Evolutionary conservation across 106 monocot species (phyloP), one percentile per base, ranked within the genome.

Genomic region (Amphibolis antarctica): DNA sequence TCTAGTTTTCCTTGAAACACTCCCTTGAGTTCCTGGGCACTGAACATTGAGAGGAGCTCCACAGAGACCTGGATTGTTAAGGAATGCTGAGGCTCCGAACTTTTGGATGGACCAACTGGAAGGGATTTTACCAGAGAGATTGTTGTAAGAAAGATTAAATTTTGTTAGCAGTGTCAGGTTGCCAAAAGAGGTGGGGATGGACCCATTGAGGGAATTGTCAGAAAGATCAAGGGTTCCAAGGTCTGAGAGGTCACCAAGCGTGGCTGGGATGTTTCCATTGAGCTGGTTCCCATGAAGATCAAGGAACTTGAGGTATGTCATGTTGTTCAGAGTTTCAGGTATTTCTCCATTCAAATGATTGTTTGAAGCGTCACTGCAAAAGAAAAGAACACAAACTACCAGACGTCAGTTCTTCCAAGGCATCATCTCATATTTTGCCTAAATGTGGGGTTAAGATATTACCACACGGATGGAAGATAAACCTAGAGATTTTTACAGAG

Each of bases 131-230:
- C 96, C 96, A 3, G 80, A 71, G 70, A 98, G 90, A 14, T 80
- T 67, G 44, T 98, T 98, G 74, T 71, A 82, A 10, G 96, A 90
- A 63, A 98, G 72, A 66, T 98, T 91, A 71, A 98, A 85, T 63
- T 73, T 66, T 42, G 76, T 68, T 44, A 98, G 58, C 20, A 30
- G 60, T 27, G 70, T 68, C 10, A 98, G 67, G 47, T 78, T 76
- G 24, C 69, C 80, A 1, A 98, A 74, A 2, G 76, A 69, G 12
- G 43, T 4, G 4, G 90, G 87, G 60, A 98, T 87, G 18, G 31
- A 23, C 29, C 90, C 96, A 50, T 76, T 48, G 15, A 98, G 78
- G 13, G 36, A 74, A 68, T 98, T 90, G 69, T 82, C 66, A 0
- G 91, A 91, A 17, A 99, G 75, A 59, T 91, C 82, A 0, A 99